Evolutionary conservation across 176 grass and related monocot genomes (phyloP).

Genomic region (Ampelocalamus luodianensis): DNA sequence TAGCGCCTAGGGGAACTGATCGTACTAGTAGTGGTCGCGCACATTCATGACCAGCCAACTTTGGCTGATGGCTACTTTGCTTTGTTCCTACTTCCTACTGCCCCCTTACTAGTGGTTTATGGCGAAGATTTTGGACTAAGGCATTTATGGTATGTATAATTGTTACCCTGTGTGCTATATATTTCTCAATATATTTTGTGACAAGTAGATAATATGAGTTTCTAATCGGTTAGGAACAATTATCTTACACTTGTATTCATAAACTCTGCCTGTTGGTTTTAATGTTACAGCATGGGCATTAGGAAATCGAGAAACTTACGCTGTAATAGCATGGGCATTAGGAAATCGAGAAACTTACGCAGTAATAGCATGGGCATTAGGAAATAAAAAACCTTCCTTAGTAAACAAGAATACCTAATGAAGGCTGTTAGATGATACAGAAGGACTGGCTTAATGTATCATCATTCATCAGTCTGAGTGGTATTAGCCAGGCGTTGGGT

Average conservation of each 20-base stretch:
- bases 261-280: not conserved
- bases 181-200: not conserved
- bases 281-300: constrained; percentile 8
- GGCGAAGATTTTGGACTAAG: not conserved
- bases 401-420: constrained; percentile 7
- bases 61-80: not conserved
- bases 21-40: not conserved
- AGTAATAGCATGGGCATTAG: not conserved
- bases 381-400: not conserved
- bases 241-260: not conserved
- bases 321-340: not conserved
- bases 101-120: not conserved
- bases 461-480: constrained; percentile 19
- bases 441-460: not conserved
- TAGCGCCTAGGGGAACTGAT: not conserved
- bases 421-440: constrained; percentile 10
- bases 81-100: not conserved
- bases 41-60: not conserved
- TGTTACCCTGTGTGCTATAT: not conserved
- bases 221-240: not conserved
- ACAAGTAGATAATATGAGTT: not conserved
- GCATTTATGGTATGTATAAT: constrained; percentile 1
- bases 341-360: not conserved
- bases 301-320: not conserved
- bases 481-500: not conserved